Base-by-base conservation (phyloP, 1,139 yeast genomes). In the Diutina sp. region DNA sequence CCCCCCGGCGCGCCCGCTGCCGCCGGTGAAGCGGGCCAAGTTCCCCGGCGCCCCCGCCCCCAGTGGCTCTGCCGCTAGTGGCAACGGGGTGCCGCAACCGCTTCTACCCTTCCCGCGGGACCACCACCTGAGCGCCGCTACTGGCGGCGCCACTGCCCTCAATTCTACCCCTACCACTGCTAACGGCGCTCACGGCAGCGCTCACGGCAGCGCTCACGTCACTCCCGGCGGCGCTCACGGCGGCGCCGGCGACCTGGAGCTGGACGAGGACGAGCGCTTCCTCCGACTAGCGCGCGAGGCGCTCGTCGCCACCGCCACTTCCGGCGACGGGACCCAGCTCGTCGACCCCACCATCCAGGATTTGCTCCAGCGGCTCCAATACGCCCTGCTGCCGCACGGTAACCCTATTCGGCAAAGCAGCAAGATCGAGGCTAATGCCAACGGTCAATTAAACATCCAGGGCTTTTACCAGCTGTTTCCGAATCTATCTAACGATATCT, bases 341-440 rank as follows among this genome's bases (percentile, higher is more conserved):
- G 61, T 80, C 18, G 85, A 81, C 63, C 85, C 85, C 4, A 80
- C 85, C 0, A 77, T 81, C 29, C 72, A 73, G 60, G 83, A 79
- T 61, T 69, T 81, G 35, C 66, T 81, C 48, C 71, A 72, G 35
- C 46, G 48, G 25, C 29, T 28, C 12, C 55, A 55, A 12, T 55
- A 50, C 25, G 56, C 53, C 16, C 28, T 14, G 46, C 29, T 25
- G 28, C 51, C 56, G 4, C 48, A 44, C 55, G 77, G 77, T 6
- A 76, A 76, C 60, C 80, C 80, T 6, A 76, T 76, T 30, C 68
- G 67, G 48, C 67, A 67, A 47, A 69, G 73, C 8, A 68, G 69
- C 12, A 66, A 66, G 30, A 70, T 76, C n/a, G 66, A 65, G 28
- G 71, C 76, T 52, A 75, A 75, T 61, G 73, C 69, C 51, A 71